A percentile compares a stretch with the other conserved stretches of the same genome.
phyloP scores from a whole-genome alignment of 345 rosid species.

The Gossypium mustelinum region DNA sequence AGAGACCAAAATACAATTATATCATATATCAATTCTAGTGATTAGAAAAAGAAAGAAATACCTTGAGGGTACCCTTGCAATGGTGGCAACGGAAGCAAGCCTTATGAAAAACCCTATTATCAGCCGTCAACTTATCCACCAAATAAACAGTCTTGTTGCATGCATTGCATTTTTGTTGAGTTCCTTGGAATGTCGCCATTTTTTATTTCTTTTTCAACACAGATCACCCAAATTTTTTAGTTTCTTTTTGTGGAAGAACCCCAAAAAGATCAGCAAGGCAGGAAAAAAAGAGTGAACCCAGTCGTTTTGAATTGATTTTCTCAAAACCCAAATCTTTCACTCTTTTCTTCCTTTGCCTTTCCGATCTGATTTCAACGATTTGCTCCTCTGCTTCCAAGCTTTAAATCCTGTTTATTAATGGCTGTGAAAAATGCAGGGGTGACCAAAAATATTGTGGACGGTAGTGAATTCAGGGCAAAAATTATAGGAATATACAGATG shows the following conservation, averaged over 20 bases:
- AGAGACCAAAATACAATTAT: too few species aligned
- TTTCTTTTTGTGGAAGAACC: background rate
- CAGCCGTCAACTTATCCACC: constrained; percentile 52
- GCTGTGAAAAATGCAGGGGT: background rate
- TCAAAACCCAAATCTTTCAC: background rate
- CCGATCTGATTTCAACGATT: background rate
- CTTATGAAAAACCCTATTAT: constrained; percentile 50
- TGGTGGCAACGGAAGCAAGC: constrained; percentile 69
- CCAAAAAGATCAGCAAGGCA: background rate
- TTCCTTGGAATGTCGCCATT: constrained; percentile 44
- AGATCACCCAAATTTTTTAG: background rate
- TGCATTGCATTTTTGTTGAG: constrained; percentile 54
- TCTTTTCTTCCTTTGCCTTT: background rate
- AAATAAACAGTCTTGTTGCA: constrained; percentile 60
- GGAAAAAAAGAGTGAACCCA: background rate
- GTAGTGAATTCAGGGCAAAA: constrained; percentile 28
- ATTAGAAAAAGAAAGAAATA: background rate
- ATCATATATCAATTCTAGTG: too few species aligned
- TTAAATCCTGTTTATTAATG: background rate
- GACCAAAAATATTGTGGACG: background rate
- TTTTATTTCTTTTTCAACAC: background rate
- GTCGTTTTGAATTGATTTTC: background rate
- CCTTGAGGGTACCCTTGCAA: constrained; percentile 61
- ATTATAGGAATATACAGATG: constrained; percentile 16
- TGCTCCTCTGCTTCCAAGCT: background rate